phyloP scores from a whole-genome alignment of 1,139 yeast species.

The Meyerozyma guilliermondii region DNA sequence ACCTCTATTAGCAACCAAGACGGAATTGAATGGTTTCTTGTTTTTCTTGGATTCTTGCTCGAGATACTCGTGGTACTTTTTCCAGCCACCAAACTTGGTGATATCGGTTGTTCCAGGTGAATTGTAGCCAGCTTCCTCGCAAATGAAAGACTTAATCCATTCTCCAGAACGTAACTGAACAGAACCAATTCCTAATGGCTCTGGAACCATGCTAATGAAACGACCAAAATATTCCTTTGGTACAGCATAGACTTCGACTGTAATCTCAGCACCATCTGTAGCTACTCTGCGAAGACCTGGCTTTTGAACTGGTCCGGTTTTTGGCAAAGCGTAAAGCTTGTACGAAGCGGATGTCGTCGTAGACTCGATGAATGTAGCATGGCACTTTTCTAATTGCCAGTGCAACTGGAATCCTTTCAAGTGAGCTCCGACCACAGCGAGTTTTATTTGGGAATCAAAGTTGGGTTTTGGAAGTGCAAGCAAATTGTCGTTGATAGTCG shows the following conservation, averaged over 20 bases:
- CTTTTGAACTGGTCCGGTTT: constrained; percentile 73
- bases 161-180: constrained; percentile 76
- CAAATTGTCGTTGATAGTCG: constrained; percentile 29
- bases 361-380: constrained; percentile 64
- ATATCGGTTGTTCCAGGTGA: constrained; percentile 71
- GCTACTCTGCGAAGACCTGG: constrained; percentile 80
- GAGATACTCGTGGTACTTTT: constrained; percentile 51
- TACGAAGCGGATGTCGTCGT: constrained; percentile 73
- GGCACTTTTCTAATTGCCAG: constrained; percentile 87
- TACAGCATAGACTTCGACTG: constrained; percentile 75
- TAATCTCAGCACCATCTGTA: constrained; percentile 54
- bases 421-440: constrained; percentile 97
- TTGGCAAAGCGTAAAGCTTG: constrained; percentile 76
- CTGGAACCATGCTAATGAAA: constrained; percentile 84
- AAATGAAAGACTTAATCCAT: constrained; percentile 87
- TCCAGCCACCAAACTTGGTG: constrained; percentile 86
- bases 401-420: constrained; percentile 82
- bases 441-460: constrained; percentile 31
- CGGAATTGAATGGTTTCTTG: constrained; percentile 70
- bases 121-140: constrained; percentile 83
- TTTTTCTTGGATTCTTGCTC: constrained; percentile 16
- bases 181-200: constrained; percentile 91
- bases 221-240: constrained; percentile 75
- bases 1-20: constrained; percentile 94
- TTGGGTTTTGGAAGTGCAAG: constrained; percentile 31